Evolutionary conservation across 2,329 filamentous ascomycete species (phyloP), one percentile per base, ranked within the genome.

Genomic region (Venturia nashicola): DNA sequence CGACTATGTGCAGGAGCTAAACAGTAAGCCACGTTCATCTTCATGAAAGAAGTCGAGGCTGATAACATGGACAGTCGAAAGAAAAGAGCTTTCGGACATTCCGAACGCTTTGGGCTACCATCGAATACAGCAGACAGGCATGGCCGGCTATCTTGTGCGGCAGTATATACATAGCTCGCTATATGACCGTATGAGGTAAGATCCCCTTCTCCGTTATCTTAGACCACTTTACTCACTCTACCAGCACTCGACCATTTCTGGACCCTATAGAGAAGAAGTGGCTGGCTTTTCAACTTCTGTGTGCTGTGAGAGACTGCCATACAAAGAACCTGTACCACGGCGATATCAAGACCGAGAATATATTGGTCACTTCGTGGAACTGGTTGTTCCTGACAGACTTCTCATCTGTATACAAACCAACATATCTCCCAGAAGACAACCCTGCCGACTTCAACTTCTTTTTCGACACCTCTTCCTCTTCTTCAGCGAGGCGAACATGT

Each of bases 211-310:
- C 32, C 65, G 20, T 48, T 42, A 14, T 48, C 6, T 18, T 61
- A 14, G 16, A n/a, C 44, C 27, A 27, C 64, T 32, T n/a, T 23
- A 51, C 32, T 77, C 65, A 77, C 67, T 14, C 40, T n/a, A 11
- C 61, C 65, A 96, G 94, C 76, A 99, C 94, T 9, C 86, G 95
- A 8, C 95, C 94, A 0, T 99, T 99, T 70, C 80, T 97, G 11
- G 95, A 99, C 75, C 90, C 96, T 68, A 94, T 99, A 68, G 94
- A 99, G 76, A 97, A 97, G 82, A 97, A 96, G 78, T 99, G 94
- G 94, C 83, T 99, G 61, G 90, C 93, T 0, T 99, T 96, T 70
- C 94, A 99, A 77, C 83, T 99, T 2, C 82, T 99, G 12, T 97
- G 91, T 74, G 92, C 90, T 2, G 79, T 99, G 65, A 86, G 92